phyloP scores from a whole-genome alignment of 2,329 filamentous ascomycete genomes.

The Didymella exigua region DNA sequence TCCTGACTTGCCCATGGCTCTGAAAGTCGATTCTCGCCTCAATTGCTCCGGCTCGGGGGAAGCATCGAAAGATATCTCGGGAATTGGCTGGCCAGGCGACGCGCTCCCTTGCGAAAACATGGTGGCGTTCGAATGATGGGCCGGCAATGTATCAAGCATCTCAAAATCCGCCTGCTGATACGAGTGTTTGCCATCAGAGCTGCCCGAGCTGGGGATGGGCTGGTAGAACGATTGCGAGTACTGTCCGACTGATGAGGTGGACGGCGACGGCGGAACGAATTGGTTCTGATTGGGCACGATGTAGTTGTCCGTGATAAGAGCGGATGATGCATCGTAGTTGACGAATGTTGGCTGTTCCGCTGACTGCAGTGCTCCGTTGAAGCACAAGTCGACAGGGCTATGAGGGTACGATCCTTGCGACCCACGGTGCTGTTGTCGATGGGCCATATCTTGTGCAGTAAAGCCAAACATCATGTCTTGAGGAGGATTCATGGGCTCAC shows the following conservation, averaged over 20 bases:
- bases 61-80: slow-evolving; percentile 28
- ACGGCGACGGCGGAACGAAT: slow-evolving; percentile 29
- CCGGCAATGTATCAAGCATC: slow-evolving; percentile 27
- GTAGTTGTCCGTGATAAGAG: slow-evolving; percentile 35
- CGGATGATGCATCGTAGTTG: slow-evolving; percentile 35
- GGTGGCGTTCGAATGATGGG: not conserved
- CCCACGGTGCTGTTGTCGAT: slow-evolving; percentile 21
- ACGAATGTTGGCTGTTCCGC: slow-evolving; percentile 34
- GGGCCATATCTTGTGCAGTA: slow-evolving; percentile 20
- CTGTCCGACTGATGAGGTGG: slow-evolving; percentile 28
- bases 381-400: slow-evolving; percentile 31
- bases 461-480: slow-evolving; percentile 32
- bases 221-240: slow-evolving; percentile 28
- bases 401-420: slow-evolving; percentile 20
- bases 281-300: slow-evolving; percentile 24
- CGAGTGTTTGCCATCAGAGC: slow-evolving; percentile 37
- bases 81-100: slow-evolving; percentile 15
- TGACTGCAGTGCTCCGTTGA: slow-evolving; percentile 32
- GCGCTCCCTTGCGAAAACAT: slow-evolving; percentile 14
- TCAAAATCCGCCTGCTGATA: slow-evolving; percentile 35
- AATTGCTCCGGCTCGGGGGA: slow-evolving; percentile 37
- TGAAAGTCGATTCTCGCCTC: slow-evolving; percentile 23
- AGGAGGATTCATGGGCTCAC: slow-evolving; percentile 31
- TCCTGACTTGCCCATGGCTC: slow-evolving; percentile 41
- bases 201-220: slow-evolving; percentile 33